phyloP scores from a whole-genome alignment of 441 rosid species.

The Pelargonium australe region DNA sequence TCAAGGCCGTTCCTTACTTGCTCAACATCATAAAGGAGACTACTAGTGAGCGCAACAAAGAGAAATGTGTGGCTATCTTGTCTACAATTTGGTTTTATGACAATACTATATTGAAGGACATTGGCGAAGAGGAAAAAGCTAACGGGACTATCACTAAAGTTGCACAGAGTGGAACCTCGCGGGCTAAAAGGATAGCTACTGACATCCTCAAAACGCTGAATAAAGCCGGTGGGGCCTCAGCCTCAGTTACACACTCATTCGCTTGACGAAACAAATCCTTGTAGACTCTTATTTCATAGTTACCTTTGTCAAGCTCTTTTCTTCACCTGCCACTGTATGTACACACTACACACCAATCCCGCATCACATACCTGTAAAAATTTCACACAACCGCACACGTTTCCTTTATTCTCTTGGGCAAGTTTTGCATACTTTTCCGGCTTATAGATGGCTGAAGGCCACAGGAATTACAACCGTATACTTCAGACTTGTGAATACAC shows the following conservation, averaged over 20 bases:
- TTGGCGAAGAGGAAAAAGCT: conserved; percentile 32
- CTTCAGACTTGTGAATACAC: neutral
- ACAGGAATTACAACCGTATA: neutral
- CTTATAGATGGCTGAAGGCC: conserved; percentile 4
- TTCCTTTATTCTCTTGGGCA: conserved; percentile 2
- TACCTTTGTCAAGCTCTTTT: conserved; percentile 12
- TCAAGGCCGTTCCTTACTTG: conserved; percentile 30
- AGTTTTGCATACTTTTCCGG: conserved; percentile 20
- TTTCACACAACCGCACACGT: conserved; percentile 1
- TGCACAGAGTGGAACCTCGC: conserved; percentile 32
- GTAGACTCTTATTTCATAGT: no score
- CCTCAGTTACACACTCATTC: conserved; percentile 16
- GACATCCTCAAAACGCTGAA: conserved; percentile 28
- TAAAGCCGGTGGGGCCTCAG: conserved; percentile 6
- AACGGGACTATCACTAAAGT: conserved; percentile 32
- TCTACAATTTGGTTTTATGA: conserved; percentile 27
- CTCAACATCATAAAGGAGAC: conserved; percentile 33
- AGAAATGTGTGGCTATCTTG: conserved; percentile 36
- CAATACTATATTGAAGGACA: conserved; percentile 12
- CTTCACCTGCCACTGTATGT: conserved; percentile 9
- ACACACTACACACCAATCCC: neutral
- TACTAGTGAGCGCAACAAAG: conserved; percentile 24
- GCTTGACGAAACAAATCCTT: conserved; percentile 13
- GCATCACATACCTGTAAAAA: conserved; percentile 19
- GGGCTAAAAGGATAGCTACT: conserved; percentile 41